A percentile compares a stretch with the other conserved stretches of the same genome.
phyloP scores from a whole-genome alignment of 441 rosid genomes.

The Pelargonium cotyledonis region DNA sequence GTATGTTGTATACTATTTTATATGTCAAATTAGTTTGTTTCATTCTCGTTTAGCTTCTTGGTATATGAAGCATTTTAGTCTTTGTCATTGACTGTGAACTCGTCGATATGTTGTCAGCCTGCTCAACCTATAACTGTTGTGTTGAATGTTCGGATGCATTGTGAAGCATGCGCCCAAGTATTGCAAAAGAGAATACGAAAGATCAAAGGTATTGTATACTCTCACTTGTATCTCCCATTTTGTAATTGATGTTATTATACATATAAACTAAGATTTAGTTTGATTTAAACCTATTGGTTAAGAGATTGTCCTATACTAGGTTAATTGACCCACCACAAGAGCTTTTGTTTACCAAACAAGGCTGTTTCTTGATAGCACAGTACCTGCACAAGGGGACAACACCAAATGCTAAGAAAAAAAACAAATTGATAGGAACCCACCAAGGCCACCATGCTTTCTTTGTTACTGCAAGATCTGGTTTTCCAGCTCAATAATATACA shows the following conservation, averaged over 20 bases:
- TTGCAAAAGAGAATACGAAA: background rate
- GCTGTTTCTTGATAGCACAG: conserved; percentile 3
- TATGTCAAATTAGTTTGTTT: background rate
- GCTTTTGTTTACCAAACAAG: background rate
- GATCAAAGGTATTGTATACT: background rate
- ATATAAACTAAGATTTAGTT: background rate
- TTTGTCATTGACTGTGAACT: background rate
- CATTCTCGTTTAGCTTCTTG: background rate
- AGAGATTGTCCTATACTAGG: background rate
- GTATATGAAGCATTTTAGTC: background rate
- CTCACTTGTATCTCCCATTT: background rate
- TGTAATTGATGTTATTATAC: background rate
- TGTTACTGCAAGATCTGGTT: background rate
- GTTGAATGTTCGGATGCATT: conserved; percentile 8
- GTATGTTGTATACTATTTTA: too few relatives aligned
- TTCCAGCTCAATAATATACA: too few relatives aligned
- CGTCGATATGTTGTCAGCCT: background rate
- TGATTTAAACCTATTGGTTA: background rate
- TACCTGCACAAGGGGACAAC: background rate
- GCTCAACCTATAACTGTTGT: conserved; percentile 3
- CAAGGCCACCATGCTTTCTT: background rate
- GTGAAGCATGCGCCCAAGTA: conserved; percentile 3
- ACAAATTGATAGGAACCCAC: background rate
- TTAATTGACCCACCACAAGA: background rate
- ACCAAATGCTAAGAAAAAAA: background rate